phyloP scores from a whole-genome alignment of 345 rosid genomes.

The Heritiera littoralis region DNA sequence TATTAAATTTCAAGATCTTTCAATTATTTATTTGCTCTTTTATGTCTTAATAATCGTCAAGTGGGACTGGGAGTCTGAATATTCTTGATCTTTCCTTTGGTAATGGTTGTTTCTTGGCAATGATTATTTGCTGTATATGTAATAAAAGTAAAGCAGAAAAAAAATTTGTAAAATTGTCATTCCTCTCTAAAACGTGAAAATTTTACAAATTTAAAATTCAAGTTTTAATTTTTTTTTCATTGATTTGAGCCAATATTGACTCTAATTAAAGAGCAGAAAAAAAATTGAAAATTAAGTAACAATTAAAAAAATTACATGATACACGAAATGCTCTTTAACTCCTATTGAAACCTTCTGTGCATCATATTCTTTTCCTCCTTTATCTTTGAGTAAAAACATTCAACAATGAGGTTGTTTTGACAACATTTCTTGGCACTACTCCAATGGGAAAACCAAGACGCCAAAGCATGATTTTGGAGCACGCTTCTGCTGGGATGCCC shows the following conservation, averaged over 20 bases:
- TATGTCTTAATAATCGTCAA: not conserved
- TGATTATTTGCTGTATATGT: too few species aligned
- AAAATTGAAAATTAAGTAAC: too few species aligned
- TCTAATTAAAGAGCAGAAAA: too few species aligned
- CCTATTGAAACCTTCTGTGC: not conserved
- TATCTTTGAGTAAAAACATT: slow-evolving; percentile 10
- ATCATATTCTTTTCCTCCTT: slow-evolving; percentile 1
- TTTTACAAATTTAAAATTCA: not conserved
- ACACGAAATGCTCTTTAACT: too few species aligned
- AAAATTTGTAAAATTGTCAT: too few species aligned
- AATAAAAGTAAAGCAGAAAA: too few species aligned
- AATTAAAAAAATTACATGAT: too few species aligned
- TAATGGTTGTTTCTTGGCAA: not conserved
- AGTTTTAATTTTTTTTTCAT: too few species aligned
- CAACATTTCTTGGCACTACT: not conserved
- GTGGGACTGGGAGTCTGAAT: too few species aligned
- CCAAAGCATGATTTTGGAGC: slow-evolving; percentile 92
- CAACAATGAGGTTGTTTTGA: not conserved
- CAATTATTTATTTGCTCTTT: not conserved
- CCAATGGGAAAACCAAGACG: slow-evolving; percentile 48
- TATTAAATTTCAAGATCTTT: not conserved
- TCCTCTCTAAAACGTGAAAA: not conserved
- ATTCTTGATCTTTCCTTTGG: not conserved
- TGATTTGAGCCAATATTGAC: too few species aligned
- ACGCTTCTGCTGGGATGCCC: slow-evolving; percentile 69